Evolutionary conservation across 1,284 basidiomycete species (phyloP).

Genomic region (Irpex sp.): DNA sequence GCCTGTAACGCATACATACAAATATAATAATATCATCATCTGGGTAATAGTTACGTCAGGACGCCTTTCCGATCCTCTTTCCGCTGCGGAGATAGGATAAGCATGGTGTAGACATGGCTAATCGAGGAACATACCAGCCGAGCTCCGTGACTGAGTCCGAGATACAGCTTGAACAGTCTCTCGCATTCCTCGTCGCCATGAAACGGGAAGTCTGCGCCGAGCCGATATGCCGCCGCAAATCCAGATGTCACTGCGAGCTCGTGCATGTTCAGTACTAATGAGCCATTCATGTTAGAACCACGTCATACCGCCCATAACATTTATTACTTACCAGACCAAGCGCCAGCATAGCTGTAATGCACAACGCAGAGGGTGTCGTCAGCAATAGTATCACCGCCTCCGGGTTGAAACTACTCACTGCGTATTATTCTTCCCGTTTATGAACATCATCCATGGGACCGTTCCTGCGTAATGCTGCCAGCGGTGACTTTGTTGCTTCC

Average conservation of each 20-base stretch:
- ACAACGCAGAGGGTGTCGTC: not conserved
- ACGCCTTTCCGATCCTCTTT: not conserved
- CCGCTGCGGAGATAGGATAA: not conserved
- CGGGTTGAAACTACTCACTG: slow-evolving; percentile 32
- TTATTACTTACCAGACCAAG: slow-evolving; percentile 31
- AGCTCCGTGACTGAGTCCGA: slow-evolving; percentile 35
- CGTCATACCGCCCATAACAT: not conserved
- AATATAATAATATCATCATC: no score
- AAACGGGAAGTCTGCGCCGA: slow-evolving; percentile 52
- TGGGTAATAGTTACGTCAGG: not conserved
- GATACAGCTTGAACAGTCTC: slow-evolving; percentile 44
- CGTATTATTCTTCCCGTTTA: slow-evolving; percentile 50
- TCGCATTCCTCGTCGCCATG: slow-evolving; percentile 38
- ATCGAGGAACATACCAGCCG: slow-evolving; percentile 27
- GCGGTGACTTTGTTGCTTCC: slow-evolving; percentile 59
- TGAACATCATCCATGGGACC: slow-evolving; percentile 59
- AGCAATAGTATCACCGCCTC: slow-evolving; percentile 4
- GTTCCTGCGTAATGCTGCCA: slow-evolving; percentile 56
- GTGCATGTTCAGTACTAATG: slow-evolving; percentile 44
- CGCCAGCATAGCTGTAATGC: slow-evolving; percentile 31
- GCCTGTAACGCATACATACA: no score
- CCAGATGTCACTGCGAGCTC: slow-evolving; percentile 59
- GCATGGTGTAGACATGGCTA: not conserved
- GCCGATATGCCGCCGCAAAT: slow-evolving; percentile 53
- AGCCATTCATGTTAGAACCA: not conserved